Conservation (phyloP, 106 monocot species). For the Chionographis japonica region DNA sequence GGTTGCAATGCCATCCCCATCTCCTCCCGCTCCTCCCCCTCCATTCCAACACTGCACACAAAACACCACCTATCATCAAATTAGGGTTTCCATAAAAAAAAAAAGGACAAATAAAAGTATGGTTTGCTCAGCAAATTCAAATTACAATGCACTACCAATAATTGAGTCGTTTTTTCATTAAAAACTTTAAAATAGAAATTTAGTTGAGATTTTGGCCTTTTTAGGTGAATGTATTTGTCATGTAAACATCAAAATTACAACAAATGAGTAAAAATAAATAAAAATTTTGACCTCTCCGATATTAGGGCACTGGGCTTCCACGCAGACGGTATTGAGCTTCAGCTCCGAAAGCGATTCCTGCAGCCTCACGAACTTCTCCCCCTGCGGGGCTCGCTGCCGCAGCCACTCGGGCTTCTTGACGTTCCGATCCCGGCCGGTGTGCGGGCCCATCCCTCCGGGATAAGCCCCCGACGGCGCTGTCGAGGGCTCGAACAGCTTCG, state of each 20-base stretch:
- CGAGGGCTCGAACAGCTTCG: slow-evolving; percentile 28
- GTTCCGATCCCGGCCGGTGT: slow-evolving; percentile 65
- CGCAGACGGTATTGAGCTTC: slow-evolving; percentile 94
- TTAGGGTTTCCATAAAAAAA: no score
- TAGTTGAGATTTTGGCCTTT: no score
- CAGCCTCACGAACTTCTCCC: slow-evolving; percentile 69
- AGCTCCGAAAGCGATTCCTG: slow-evolving; percentile 63
- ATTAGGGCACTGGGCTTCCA: slow-evolving; percentile 97
- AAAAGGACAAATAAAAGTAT: no score
- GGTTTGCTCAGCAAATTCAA: no score
- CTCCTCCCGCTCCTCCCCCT: slow-evolving; percentile 87
- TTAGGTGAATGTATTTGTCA: no score
- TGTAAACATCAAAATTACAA: neutral
- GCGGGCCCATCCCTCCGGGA: slow-evolving; percentile 58
- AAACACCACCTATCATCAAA: neutral
- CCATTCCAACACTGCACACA: slow-evolving; percentile 81
- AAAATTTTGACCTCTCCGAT: slow-evolving; percentile 64
- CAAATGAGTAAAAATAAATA: neutral
- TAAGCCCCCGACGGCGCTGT: slow-evolving; percentile 16
- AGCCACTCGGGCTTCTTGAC: slow-evolving; percentile 81
- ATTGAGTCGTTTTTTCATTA: no score
- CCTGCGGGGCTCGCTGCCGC: slow-evolving; percentile 87
- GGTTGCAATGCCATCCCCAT: slow-evolving; percentile 94
- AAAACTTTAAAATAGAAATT: no score
- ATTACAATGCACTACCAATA: no score